phyloP scores from a whole-genome alignment of 2,329 filamentous ascomycete species.

The Drechslerella coelobrocha region DNA sequence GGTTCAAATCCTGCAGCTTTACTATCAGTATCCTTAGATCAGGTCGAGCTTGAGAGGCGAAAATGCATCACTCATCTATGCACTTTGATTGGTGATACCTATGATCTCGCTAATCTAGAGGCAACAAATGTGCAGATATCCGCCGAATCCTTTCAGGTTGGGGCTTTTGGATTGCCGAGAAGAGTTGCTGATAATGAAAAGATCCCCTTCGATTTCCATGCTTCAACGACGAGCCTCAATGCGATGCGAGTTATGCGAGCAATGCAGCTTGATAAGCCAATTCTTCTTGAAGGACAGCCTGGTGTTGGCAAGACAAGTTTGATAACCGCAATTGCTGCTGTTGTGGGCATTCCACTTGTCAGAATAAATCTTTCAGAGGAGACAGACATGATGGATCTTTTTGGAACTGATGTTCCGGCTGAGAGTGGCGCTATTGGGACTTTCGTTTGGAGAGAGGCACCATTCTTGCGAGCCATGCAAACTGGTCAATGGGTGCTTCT shows the following conservation, averaged over 20 bases:
- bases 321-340: conserved; percentile 80
- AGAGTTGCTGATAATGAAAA: conserved; percentile 63
- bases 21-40: conserved; percentile 71
- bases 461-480: conserved; percentile 96
- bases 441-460: conserved; percentile 94
- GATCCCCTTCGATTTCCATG: conserved; percentile 77
- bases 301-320: conserved; percentile 97
- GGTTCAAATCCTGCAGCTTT: conserved; percentile 93
- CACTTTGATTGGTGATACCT: conserved; percentile 69
- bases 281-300: conserved; percentile 94
- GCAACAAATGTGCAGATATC: conserved; percentile 20
- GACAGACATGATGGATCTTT: conserved; percentile 95
- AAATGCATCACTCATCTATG: conserved; percentile 76
- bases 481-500: conserved; percentile 94
- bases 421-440: conserved; percentile 89
- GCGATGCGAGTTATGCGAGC: conserved; percentile 89
- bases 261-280: conserved; percentile 85
- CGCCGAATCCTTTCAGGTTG: conserved; percentile 63
- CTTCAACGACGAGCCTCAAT: conserved; percentile 87
- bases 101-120: conserved; percentile 67
- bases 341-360: conserved; percentile 80
- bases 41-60: conserved; percentile 73
- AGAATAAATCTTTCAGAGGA: conserved; percentile 98
- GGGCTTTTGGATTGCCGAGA: conserved; percentile 73
- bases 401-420: conserved; percentile 93